Evolutionary conservation across 768 basidiomycete species (phyloP), one percentile per base, ranked within the genome.

Genomic region (Calvatia gigantea): DNA sequence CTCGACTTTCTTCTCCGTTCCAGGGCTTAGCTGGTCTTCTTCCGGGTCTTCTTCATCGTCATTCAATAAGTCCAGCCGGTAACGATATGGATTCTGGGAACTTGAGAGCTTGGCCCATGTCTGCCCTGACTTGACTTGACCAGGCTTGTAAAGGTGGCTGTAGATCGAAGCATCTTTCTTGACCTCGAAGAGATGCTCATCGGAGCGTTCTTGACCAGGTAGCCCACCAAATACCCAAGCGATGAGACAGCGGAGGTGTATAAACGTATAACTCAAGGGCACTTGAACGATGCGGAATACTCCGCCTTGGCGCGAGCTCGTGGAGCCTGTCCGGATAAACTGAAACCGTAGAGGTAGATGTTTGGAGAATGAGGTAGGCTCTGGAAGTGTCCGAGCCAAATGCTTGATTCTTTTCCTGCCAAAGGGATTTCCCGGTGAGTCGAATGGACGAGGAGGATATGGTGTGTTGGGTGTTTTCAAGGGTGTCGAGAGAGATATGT

Each of bases 401-500:
- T 73, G 65, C 17, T 73, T 70, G 12, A 73, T 72, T 15, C 78
- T 75, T 44, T 80, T 81, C 42, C 84, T 71, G 14, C 85, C 84
- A 57, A 89, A 84, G 0, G 87, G 87, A 61, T 88, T 89, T 3
- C 83, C 79, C 0, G 87, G 87, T 0, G 86, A 87, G 70, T 89
- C 87, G 5, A 74, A 79, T 3, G 86, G 83, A 64, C 69, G 61
- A 48, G 72, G 68, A 51, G 81, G 66, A 64, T 76, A 76, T 1
- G 78, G 74, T 2, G 76, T 78, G 56, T 69, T 69, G 21, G 52
- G 52, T 45, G 54, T 55, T 38, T 31, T 55, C 27, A 47, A 15
- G 19, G 54, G 54, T 12, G 54, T 55, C 3, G 54, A 55, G 9
- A 55, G 33, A 25, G 33, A 47, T 19, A 47, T n/a, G 12, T 47